Percentiles rank a stretch among this genome's conserved stretches.
These are phyloP conservation scores for Leccinum fallax DNA, from an alignment of 1,284 basidiomycete genomes.

Conservation along the genomic window DNA sequence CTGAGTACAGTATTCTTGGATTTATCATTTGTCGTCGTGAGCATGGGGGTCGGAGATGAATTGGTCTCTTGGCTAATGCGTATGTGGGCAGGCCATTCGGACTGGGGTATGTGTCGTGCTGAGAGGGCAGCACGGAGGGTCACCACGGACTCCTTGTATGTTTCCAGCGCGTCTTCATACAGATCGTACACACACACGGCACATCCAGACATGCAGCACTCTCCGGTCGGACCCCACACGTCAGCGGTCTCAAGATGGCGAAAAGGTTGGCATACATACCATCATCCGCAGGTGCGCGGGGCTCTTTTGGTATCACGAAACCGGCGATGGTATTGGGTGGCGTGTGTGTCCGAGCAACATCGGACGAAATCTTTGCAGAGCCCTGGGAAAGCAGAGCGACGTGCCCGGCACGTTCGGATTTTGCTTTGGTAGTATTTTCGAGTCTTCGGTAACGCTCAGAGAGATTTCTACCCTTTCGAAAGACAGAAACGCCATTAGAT, in stretches of 20 bases:
- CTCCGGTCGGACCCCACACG: constrained; percentile 39
- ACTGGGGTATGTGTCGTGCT: constrained; percentile 51
- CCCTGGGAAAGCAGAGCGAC: constrained; percentile 28
- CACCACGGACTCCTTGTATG: constrained; percentile 60
- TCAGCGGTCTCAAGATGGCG: not conserved
- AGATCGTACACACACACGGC: constrained; percentile 88
- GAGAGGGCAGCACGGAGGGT: constrained; percentile 54
- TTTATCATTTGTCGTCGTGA: constrained; percentile 17
- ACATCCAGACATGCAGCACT: constrained; percentile 93
- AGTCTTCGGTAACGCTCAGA: constrained; percentile 54
- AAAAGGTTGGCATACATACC: constrained; percentile 37
- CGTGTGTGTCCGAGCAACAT: constrained; percentile 4
- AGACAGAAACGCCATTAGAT: constrained; percentile 9
- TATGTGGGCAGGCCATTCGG: constrained; percentile 66
- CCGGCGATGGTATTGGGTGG: constrained; percentile 43
- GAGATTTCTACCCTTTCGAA: constrained; percentile 48
- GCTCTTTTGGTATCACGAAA: constrained; percentile 59
- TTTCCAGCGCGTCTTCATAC: constrained; percentile 76
- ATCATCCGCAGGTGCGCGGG: constrained; percentile 62
- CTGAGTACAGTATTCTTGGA: constrained; percentile 44
- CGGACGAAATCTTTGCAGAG: not conserved
- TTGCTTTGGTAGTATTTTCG: constrained; percentile 55
- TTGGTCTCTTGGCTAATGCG: constrained; percentile 11
- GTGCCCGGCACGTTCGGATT: constrained; percentile 32
- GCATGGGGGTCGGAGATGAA: not conserved